phyloP scores from a whole-genome alignment of 2,329 filamentous ascomycete species.

The Thelonectria discophora region DNA sequence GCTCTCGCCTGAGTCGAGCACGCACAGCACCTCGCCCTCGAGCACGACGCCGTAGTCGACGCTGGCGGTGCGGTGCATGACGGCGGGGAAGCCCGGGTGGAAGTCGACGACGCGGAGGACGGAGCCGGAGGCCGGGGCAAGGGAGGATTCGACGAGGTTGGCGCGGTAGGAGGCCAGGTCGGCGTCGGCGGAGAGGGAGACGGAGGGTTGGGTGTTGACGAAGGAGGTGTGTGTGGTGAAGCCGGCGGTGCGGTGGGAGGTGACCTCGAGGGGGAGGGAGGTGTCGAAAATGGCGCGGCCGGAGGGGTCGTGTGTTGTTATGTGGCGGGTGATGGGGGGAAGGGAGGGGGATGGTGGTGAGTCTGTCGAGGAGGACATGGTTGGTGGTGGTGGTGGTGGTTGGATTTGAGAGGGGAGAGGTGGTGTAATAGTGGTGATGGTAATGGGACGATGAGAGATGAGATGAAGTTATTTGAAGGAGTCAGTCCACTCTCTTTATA shows the following conservation, averaged over 20 bases:
- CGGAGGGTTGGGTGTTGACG: conserved; percentile 28
- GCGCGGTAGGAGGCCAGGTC: conserved; percentile 33
- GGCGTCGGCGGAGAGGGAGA: conserved; percentile 25
- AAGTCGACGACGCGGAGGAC: conserved; percentile 35
- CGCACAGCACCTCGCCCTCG: conserved; percentile 35
- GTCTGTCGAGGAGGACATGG: conserved; percentile 30
- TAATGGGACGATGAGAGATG: background rate
- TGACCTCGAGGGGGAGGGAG: conserved; percentile 26
- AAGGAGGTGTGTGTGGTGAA: conserved; percentile 35
- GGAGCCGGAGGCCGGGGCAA: conserved; percentile 33
- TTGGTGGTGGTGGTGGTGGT: background rate
- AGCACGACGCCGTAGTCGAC: conserved; percentile 36
- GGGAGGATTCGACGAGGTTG: conserved; percentile 28
- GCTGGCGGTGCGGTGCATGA: conserved; percentile 38
- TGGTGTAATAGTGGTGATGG: background rate
- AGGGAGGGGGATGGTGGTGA: conserved; percentile 27
- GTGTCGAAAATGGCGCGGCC: conserved; percentile 34
- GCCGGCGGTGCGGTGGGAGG: conserved; percentile 28
- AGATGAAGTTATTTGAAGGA: background rate
- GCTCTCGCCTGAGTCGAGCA: conserved; percentile 33
- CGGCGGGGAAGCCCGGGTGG: conserved; percentile 31
- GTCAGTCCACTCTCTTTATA: background rate
- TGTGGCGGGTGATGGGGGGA: conserved; percentile 31
- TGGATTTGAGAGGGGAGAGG: background rate
- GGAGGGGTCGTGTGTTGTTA: conserved; percentile 34